Base-by-base conservation (phyloP, 2,329 filamentous ascomycete genomes). In the Cordyceps farinosa region DNA sequence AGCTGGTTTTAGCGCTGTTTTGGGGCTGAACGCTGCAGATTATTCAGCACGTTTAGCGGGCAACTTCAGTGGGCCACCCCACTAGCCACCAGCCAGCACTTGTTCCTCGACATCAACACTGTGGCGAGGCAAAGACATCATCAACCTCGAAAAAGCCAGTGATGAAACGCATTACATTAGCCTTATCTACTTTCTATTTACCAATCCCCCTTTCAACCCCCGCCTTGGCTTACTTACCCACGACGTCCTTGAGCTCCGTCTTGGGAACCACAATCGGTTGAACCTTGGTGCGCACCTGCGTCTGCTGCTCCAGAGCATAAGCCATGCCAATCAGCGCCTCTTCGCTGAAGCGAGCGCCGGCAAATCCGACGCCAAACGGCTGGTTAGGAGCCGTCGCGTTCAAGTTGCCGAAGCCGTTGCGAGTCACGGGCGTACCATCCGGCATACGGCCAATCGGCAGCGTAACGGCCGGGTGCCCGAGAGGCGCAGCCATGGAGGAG, bases 231-330 rank as follows among this genome's bases (percentile, higher is more conserved):
- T 11, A 55, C 15, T 48, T 61, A 3, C 58, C 50, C 44, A 69
- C 54, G n/a, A 69, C 61, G 42, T 75, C 72, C 0, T 61, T 65
- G 30, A 77, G 62, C 64, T 77, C 73, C 2, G 71, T 73, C n/a
- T 59, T 68, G 3, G 75, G 75, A 36, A 67, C 58, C 1, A 75
- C 64, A 42, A 70, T 70, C 2, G 75, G 74, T 34, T 66, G 60
- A 5, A 73, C 63, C 51, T 67, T 67, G 8, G 68, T 57, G 15
- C 75, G 68, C 2, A 69, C 68, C 38, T 66, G 57, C 1, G 75
- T 88, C 67, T 79, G 76, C 75, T 89, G 86, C 76, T 91, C 88
- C 73, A 85, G 90, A 2, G 86, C 87, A 77, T 88, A 90, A 8
- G 87, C 88, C 70, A 86, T 80, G 1, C 84, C 84, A 63, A 90